These are phyloP conservation scores for Nicotiana tomentosiformis DNA, from an alignment of 257 asterid species.

Conservation along the genomic window DNA sequence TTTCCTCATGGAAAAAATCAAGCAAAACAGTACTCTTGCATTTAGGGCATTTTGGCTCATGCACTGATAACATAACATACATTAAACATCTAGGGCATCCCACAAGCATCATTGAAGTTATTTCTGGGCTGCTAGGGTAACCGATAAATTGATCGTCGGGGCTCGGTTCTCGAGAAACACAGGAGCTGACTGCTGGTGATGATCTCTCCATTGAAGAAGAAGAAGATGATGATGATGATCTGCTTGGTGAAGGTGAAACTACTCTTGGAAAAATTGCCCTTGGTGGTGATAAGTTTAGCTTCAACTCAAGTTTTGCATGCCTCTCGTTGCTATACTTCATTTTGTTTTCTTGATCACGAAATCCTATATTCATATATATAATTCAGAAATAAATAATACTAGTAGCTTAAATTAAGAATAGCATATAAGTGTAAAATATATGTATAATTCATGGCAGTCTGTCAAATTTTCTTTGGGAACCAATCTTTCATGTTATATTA, in stretches of 20 bases:
- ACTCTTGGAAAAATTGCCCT: conserved; percentile 15
- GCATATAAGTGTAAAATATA: too few species aligned
- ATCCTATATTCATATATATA: background rate
- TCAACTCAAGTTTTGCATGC: conserved; percentile 40
- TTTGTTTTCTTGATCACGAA: background rate
- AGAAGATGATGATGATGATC: background rate
- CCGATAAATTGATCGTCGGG: conserved; percentile 7
- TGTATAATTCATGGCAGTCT: too few species aligned
- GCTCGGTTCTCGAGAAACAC: conserved; percentile 36
- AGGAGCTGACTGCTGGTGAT: conserved; percentile 34
- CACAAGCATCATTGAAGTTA: conserved; percentile 36
- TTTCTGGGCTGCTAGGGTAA: conserved; percentile 23
- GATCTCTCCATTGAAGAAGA: conserved; percentile 24
- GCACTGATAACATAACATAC: conserved; percentile 42
- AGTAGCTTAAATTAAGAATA: too few species aligned
- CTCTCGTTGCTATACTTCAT: conserved; percentile 27
- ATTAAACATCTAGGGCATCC: conserved; percentile 56
- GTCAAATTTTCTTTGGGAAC: too few species aligned
- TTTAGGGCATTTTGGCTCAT: conserved; percentile 47
- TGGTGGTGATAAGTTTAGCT: conserved; percentile 39
- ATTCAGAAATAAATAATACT: background rate
- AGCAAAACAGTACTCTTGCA: conserved; percentile 57
- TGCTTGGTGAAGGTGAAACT: conserved; percentile 12
- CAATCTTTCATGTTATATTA: too few species aligned
- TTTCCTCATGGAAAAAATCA: conserved; percentile 38